phyloP scores from a whole-genome alignment of 495 filamentous ascomycete genomes.

The Parachaetomium inaequale region DNA sequence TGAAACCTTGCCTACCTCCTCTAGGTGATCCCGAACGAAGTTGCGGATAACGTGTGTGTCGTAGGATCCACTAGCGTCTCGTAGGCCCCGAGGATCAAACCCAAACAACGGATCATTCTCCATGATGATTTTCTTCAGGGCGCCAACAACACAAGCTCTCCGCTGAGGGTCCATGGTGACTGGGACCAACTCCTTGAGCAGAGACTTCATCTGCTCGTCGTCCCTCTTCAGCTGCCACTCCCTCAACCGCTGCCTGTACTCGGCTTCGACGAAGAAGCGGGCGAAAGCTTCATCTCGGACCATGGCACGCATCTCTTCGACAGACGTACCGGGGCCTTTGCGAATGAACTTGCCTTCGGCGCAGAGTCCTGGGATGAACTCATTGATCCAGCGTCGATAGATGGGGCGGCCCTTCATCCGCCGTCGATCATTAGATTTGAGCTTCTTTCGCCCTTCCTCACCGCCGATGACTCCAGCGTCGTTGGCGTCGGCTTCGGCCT shows the following conservation, averaged over 20 bases:
- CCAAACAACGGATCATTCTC: conserved; percentile 34
- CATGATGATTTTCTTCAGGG: conserved; percentile 40
- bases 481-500: conserved; percentile 18
- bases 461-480: conserved; percentile 21
- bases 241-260: conserved; percentile 26
- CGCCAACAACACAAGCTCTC: conserved; percentile 26
- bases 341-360: conserved; percentile 28
- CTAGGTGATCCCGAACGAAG: conserved; percentile 39
- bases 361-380: conserved; percentile 49
- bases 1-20: conserved; percentile 32
- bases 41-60: conserved; percentile 30
- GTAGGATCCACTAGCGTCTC: conserved; percentile 37
- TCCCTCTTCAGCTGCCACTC: conserved; percentile 33
- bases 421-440: conserved; percentile 52
- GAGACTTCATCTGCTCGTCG: conserved; percentile 25
- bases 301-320: conserved; percentile 22
- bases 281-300: conserved; percentile 37
- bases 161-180: conserved; percentile 11
- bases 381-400: conserved; percentile 51
- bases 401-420: conserved; percentile 45
- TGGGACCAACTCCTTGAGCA: conserved; percentile 38
- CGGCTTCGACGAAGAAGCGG: conserved; percentile 29
- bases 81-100: conserved; percentile 19
- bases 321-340: conserved; percentile 4
- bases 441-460: conserved; percentile 34